Percentiles rank a stretch among this genome's conserved stretches.
Evolutionary conservation across 768 basidiomycete genomes (phyloP).

Genomic region (Boletus vermiculosoides): DNA sequence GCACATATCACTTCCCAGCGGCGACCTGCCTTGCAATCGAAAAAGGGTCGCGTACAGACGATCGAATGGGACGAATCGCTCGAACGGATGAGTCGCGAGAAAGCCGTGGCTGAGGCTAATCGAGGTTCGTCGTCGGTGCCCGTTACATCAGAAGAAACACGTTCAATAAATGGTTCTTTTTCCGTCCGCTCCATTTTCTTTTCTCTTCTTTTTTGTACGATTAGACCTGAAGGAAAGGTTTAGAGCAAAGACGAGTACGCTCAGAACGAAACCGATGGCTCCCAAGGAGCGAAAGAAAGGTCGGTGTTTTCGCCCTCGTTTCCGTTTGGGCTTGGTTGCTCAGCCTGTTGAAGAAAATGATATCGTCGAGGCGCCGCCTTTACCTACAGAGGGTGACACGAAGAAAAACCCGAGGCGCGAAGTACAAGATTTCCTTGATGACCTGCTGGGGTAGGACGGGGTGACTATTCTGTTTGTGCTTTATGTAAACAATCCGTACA

Average conservation of each 20-base stretch:
- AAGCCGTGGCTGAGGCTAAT: constrained; percentile 70
- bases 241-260: constrained; percentile 50
- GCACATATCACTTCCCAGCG: constrained; percentile 46
- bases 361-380: constrained; percentile 50
- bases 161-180: neutral
- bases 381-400: constrained; percentile 39
- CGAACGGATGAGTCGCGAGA: constrained; percentile 66
- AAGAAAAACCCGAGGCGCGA: constrained; percentile 48
- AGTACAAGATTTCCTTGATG: constrained; percentile 74
- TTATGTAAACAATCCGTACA: neutral
- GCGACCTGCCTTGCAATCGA: constrained; percentile 28
- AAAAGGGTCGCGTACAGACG: constrained; percentile 62
- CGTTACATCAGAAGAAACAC: neutral
- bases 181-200: neutral
- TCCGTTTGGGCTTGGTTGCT: neutral
- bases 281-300: constrained; percentile 41
- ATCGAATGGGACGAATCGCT: constrained; percentile 70
- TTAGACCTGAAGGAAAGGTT: constrained; percentile 63
- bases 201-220: neutral
- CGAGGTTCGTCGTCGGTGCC: constrained; percentile 49
- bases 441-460: constrained; percentile 45
- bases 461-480: neutral
- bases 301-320: constrained; percentile 14
- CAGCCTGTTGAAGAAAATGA: constrained; percentile 29
- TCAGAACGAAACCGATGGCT: constrained; percentile 39